Evolutionary conservation across 805 yeast species (phyloP), one percentile per base, ranked within the genome.

Genomic region (Candida jianshihensis): DNA sequence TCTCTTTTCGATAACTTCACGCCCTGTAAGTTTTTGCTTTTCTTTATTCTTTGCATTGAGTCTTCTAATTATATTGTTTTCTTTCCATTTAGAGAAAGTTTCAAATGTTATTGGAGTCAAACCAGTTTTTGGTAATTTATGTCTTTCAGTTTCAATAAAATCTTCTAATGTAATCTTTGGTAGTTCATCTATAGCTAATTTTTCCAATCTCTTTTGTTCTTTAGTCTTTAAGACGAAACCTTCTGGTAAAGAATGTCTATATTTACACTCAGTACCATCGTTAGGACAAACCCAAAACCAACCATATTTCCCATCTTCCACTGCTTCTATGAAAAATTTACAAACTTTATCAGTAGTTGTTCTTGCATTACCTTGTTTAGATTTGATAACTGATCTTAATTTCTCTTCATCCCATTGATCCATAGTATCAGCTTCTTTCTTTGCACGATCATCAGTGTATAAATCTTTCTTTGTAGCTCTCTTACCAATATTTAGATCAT

Each of bases 211-310:
- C 71, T 85, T 82, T 60, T 92, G 96, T 58, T 92, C 98, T 63
- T 89, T 90, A 26, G 98, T 94, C 71, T 92, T 92, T 64, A 92
- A 74, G 40, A 86, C 94, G 61, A 88, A 94, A 1, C 98, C 99
- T 32, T 94, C 89, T 28, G 99, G 99, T 54, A 92, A 70, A 8
- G 97, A 83, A 62, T 92, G 99, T 61, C 76, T 80, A 67, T 92
- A 92, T 68, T 81, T 90, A 75, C 99, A 92, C 42, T 76, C 81
- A 42, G 82, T 77, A 47, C 96, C 97, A 28, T 90, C 89, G 49
- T 86, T 86, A 19, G 98, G 98, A 68, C 98, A 92, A 16, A 73
- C 71, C 98, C 98, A 92, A 63, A 92, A 89, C 98, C 98, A 92
- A 55, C 98, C 98, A 58, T 92, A 92, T 57, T 90, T 90, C 40